These are phyloP conservation scores for Arthrobotrys conoides DNA, from an alignment of 2,329 filamentous ascomycete species.

Conservation along the genomic window DNA sequence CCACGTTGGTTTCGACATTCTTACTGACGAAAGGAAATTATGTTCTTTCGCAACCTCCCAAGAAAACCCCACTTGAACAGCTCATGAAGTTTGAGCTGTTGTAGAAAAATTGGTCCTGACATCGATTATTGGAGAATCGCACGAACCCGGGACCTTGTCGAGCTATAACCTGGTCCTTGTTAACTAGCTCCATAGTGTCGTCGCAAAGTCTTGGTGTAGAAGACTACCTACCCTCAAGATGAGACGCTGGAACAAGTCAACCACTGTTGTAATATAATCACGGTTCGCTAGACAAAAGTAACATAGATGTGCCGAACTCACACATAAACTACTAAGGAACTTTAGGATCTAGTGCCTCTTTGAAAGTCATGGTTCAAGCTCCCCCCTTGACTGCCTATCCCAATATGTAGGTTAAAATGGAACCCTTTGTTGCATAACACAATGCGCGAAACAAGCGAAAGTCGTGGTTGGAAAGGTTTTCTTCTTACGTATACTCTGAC, in stretches of 20 bases:
- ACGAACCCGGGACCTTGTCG: no score
- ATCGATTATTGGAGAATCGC: background rate
- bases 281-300: background rate
- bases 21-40: no score
- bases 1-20: no score
- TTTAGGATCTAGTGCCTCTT: background rate
- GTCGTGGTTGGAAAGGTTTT: background rate
- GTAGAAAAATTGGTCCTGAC: no score
- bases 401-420: background rate
- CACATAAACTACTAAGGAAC: background rate
- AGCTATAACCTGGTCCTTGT: background rate
- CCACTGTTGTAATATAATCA: background rate
- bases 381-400: slow-evolving; percentile 1
- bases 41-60: no score
- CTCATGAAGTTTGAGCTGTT: no score
- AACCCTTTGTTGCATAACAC: slow-evolving; percentile 29
- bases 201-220: background rate
- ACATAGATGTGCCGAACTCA: background rate
- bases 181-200: background rate
- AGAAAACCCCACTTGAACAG: no score
- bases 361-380: background rate
- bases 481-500: background rate
- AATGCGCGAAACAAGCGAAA: slow-evolving; percentile 12
- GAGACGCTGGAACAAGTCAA: slow-evolving; percentile 5
- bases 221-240: slow-evolving; percentile 9